These are phyloP conservation scores for Cicer cuneatum DNA, from an alignment of 306 rosid species.

Conservation along the genomic window DNA sequence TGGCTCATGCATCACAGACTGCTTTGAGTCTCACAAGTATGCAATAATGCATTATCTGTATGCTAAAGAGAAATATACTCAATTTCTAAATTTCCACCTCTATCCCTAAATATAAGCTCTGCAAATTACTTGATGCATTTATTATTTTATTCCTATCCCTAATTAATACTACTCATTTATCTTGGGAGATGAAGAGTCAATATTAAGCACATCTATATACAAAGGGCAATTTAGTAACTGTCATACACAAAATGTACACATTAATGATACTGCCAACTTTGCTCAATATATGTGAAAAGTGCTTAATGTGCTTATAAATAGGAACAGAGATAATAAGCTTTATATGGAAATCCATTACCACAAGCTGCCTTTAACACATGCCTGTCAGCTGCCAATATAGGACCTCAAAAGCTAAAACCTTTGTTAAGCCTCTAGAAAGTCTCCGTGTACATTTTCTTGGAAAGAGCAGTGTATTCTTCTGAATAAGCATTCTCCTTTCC, in stretches of 20 bases:
- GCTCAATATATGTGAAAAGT: no score
- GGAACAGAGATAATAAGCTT: no score
- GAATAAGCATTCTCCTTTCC: slow-evolving; percentile 3
- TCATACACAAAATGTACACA: no score
- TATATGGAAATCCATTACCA: not conserved
- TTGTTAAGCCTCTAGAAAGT: slow-evolving; percentile 4
- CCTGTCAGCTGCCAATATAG: slow-evolving; percentile 13
- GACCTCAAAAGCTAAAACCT: slow-evolving; percentile 20
- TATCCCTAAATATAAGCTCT: no score
- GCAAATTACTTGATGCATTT: no score
- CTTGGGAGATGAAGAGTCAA: no score
- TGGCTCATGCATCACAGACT: slow-evolving; percentile 24
- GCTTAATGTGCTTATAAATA: no score
- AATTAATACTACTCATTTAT: no score
- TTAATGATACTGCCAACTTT: no score
- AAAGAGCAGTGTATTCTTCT: not conserved
- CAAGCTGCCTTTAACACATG: not conserved
- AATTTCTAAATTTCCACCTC: not conserved
- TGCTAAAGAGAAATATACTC: slow-evolving; percentile 16
- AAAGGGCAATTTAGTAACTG: no score
- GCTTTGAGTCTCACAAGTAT: slow-evolving; percentile 21
- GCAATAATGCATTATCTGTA: slow-evolving; percentile 36
- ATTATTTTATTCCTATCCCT: no score
- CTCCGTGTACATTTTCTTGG: slow-evolving; percentile 10
- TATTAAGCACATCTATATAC: no score